phyloP scores from a whole-genome alignment of 2,329 filamentous ascomycete species.

The Akanthomyces uredinophilus region DNA sequence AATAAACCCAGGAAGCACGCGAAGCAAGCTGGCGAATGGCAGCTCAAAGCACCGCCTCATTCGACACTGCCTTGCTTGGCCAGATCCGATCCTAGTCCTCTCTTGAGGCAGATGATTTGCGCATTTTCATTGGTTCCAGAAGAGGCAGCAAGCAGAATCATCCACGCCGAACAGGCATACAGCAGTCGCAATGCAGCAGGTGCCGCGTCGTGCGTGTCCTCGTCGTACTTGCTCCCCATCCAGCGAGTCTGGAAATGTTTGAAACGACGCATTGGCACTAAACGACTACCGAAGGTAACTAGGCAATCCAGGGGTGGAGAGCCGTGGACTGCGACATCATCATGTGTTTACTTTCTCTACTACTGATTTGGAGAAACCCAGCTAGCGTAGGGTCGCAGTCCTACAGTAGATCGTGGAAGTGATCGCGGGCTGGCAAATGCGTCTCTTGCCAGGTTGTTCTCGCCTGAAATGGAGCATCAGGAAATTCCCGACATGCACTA shows the following conservation, averaged over 20 bases:
- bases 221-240: no score
- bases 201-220: no score
- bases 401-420: neutral
- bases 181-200: no score
- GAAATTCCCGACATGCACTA: no score
- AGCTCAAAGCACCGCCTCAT: neutral
- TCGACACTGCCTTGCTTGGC: neutral
- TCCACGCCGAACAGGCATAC: no score
- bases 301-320: neutral
- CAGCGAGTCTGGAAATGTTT: neutral
- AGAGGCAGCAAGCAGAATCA: neutral
- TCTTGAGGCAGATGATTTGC: neutral
- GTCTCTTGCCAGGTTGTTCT: no score
- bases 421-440: no score
- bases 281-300: neutral
- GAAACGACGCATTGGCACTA: neutral
- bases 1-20: neutral
- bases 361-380: neutral
- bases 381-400: no score
- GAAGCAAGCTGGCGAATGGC: neutral
- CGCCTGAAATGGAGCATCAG: no score
- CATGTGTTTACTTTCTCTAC: neutral
- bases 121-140: no score
- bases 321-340: neutral
- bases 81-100: neutral